These are phyloP conservation scores for Chaetomium globosum DNA, from an alignment of 2,329 filamentous ascomycete genomes.

Conservation along the genomic window DNA sequence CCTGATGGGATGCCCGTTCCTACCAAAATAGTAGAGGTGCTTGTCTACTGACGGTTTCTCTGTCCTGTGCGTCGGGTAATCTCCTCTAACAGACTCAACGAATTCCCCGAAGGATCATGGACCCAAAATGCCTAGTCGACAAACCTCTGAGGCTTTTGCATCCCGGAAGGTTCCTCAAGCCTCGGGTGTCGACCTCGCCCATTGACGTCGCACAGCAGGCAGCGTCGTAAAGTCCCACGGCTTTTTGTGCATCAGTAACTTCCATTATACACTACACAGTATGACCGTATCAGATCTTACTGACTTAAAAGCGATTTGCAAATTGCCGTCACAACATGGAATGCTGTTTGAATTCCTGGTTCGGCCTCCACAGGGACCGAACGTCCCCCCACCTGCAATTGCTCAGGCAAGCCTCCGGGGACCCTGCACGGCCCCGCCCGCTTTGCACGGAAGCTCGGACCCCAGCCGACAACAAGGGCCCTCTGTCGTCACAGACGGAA, in stretches of 20 bases:
- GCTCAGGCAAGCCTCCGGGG: neutral
- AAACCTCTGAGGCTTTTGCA: neutral
- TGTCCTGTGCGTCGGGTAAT: neutral
- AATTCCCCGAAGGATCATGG: too few species aligned
- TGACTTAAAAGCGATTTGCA: neutral
- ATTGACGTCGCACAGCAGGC: conserved; percentile 2
- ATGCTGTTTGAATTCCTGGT: neutral
- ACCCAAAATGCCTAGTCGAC: neutral
- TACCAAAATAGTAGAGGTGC: too few species aligned
- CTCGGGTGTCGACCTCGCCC: neutral
- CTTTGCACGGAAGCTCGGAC: neutral
- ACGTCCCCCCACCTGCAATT: neutral
- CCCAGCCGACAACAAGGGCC: neutral
- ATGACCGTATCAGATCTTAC: neutral
- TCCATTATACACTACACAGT: neutral
- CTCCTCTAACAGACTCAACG: too few species aligned
- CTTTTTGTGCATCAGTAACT: neutral
- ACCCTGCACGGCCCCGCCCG: conserved; percentile 4
- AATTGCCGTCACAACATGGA: neutral
- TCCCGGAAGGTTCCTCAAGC: neutral
- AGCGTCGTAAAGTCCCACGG: neutral
- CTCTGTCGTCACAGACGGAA: neutral
- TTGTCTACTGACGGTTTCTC: neutral
- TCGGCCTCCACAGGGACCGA: neutral
- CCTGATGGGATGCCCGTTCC: too few species aligned